Percentiles rank a stretch among this genome's conserved stretches.
phyloP scores from a whole-genome alignment of 177 flowering plant species.

The Vitis hybrid region DNA sequence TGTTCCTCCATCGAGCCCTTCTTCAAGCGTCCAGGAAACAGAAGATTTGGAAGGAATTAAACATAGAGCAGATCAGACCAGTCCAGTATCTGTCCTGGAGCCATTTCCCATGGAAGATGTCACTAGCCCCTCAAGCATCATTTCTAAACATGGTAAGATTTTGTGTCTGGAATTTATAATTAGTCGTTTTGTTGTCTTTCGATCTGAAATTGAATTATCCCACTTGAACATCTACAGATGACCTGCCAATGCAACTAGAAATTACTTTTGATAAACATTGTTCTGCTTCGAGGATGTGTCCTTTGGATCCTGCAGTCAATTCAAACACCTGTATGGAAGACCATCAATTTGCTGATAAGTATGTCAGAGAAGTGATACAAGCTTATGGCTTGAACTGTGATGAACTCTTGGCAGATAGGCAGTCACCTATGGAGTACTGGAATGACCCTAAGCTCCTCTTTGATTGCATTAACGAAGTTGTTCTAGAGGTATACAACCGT shows the following conservation, averaged over 20 bases:
- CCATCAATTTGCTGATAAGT: constrained; percentile 2
- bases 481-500: constrained; percentile 9
- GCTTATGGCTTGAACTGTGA: constrained; percentile 17
- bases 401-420: constrained; percentile 7
- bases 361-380: constrained; percentile 11
- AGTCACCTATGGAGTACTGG: neutral
- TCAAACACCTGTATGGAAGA: neutral
- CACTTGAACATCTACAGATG: constrained; percentile 11
- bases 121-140: constrained; percentile 9
- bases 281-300: neutral
- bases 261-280: constrained; percentile 6
- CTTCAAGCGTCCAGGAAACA: constrained; percentile 2
- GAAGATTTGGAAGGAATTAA: constrained; percentile 6
- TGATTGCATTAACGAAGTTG: constrained; percentile 24
- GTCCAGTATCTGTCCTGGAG: constrained; percentile 28
- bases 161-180: neutral
- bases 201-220: neutral
- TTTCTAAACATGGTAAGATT: constrained; percentile 10
- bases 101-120: constrained; percentile 15
- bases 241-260: neutral
- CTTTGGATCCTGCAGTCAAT: constrained; percentile 6
- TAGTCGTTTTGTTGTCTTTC: neutral
- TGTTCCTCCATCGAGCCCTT: constrained; percentile 10
- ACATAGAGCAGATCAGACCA: constrained; percentile 19
- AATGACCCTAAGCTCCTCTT: constrained; percentile 13